phyloP scores from a whole-genome alignment of 2,329 filamentous ascomycete species.

The Juglanconis sp. region DNA sequence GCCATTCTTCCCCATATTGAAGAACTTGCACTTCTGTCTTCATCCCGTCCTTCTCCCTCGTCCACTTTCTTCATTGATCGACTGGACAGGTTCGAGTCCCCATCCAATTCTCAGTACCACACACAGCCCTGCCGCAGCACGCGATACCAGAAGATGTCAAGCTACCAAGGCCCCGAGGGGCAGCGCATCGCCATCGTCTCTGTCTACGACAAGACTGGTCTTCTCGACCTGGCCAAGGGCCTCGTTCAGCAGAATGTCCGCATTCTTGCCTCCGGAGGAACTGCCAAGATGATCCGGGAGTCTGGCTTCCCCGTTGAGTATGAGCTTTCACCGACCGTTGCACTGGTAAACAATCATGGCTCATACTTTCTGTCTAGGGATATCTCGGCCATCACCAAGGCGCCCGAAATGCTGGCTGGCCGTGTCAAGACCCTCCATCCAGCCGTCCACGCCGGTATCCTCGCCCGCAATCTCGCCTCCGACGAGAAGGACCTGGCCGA shows the following conservation, averaged over 20 bases:
- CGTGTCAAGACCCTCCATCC: conserved; percentile 89
- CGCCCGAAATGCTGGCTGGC: conserved; percentile 93
- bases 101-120: background rate
- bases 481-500: conserved; percentile 96
- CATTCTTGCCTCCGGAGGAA: conserved; percentile 91
- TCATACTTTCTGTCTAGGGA: conserved; percentile 55
- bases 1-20: background rate
- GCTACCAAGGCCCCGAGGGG: conserved; percentile 24
- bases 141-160: conserved; percentile 1
- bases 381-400: conserved; percentile 93
- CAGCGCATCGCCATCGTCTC: conserved; percentile 84
- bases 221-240: conserved; percentile 88
- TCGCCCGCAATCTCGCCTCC: conserved; percentile 88
- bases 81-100: background rate
- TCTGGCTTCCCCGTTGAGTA: conserved; percentile 94
- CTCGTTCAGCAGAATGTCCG: conserved; percentile 85
- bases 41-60: background rate
- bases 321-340: background rate
- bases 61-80: conserved; percentile 1
- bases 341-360: background rate
- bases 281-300: conserved; percentile 93
- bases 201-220: conserved; percentile 97
- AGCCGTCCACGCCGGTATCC: conserved; percentile 84
- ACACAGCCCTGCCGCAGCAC: background rate
- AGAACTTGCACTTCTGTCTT: background rate